Evolutionary conservation across 192 early-diverging fungal species (phyloP).

Genomic region (Irineochytrium annulatum): DNA sequence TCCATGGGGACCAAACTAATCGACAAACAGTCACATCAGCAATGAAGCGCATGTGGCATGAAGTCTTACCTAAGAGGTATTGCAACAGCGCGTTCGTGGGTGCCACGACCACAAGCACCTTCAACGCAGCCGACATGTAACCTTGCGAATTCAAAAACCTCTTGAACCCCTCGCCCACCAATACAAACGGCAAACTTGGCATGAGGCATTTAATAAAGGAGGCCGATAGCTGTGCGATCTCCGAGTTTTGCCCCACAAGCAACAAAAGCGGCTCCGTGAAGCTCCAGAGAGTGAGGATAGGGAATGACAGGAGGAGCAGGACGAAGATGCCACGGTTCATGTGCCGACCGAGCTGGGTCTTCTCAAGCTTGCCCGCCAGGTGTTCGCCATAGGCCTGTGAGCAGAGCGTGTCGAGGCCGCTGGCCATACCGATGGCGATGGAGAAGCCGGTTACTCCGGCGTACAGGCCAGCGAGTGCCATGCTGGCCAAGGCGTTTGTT

Average conservation of each 20-base stretch:
- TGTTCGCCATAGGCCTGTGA: slow-evolving; percentile 40
- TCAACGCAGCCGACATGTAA: slow-evolving; percentile 80
- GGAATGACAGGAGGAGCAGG: slow-evolving; percentile 61
- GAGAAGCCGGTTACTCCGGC: slow-evolving; percentile 47
- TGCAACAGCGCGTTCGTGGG: slow-evolving; percentile 73
- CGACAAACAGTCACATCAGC: slow-evolving; percentile 54
- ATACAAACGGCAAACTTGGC: slow-evolving; percentile 67
- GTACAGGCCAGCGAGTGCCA: slow-evolving; percentile 32
- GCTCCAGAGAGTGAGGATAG: slow-evolving; percentile 70
- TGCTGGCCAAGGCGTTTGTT: slow-evolving; percentile 40
- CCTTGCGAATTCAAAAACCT: slow-evolving; percentile 83
- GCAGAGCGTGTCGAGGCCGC: slow-evolving; percentile 51
- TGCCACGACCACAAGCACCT: slow-evolving; percentile 62
- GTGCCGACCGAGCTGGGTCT: slow-evolving; percentile 45
- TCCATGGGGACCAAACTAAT: slow-evolving; percentile 24
- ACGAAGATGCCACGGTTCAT: slow-evolving; percentile 70
- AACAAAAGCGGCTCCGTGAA: slow-evolving; percentile 66
- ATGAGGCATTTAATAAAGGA: slow-evolving; percentile 66
- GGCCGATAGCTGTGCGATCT: slow-evolving; percentile 64
- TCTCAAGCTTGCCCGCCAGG: slow-evolving; percentile 27
- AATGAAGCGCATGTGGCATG: neutral
- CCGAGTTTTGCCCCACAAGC: slow-evolving; percentile 68
- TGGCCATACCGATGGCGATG: slow-evolving; percentile 44
- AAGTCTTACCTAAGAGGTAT: slow-evolving; percentile 60
- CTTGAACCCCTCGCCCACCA: slow-evolving; percentile 82